Base-by-base conservation (phyloP, 495 filamentous ascomycete species). In the Annulohypoxylon moriforme region DNA sequence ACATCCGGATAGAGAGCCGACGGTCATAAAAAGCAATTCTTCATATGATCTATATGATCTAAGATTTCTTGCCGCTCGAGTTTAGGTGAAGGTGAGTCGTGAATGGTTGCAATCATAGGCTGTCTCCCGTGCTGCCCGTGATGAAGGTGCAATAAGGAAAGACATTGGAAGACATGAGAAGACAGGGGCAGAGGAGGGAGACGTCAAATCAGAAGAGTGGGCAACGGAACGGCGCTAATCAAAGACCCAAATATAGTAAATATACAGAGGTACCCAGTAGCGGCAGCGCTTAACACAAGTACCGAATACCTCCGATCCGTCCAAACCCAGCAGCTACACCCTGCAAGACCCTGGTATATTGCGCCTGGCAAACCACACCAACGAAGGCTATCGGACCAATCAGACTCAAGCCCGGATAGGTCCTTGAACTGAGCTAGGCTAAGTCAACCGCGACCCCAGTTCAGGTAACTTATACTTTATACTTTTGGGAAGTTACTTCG, bases 221-320 rank as follows among this genome's bases (percentile, higher is more conserved):
- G 65, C 62, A 67, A 69, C 61, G 71, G 62, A 73, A 63, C 65
- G 71, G 71, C 71, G 71, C 71, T 73, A 73, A 73, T 69, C 44
- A 58, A 58, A 4, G 66, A 62, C 36, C 71, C 71, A 73, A 73
- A 73, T 73, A 73, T 73, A 73, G 71, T 44, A 73, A 69, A 52
- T n/a, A 52, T 52, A 52, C 47, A 24, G 63, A 55, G 49, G 49
- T 24, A 68, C 24, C 63, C 71, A 73, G 66, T 73, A 73, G 71
- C 71, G 71, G 71, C 71, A 73, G 71, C 71, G 71, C 71, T 73
- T 73, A 69, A 58, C 64, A 31, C 65, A 73, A 69, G 71, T 73
- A 73, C 66, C 71, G 62, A 69, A 73, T 73, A 73, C 71, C 56
- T 69, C 53, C 50, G 60, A 69, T 46, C 47, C 65, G 69, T 57